Base-by-base conservation (phyloP, 441 rosid species). In the Populus hybrid region DNA sequence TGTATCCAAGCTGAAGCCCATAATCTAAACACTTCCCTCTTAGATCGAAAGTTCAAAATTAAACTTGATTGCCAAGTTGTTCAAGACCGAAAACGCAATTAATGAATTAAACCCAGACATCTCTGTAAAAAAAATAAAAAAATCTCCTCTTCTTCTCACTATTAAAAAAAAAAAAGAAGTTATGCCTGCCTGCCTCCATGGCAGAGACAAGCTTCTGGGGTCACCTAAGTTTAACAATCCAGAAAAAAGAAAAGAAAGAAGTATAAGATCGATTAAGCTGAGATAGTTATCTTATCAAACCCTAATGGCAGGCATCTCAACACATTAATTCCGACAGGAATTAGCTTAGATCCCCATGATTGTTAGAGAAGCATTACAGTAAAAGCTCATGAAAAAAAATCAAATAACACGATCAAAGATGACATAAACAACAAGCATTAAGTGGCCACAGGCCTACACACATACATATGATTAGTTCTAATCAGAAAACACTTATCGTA, bases 361-460 rank as follows among this genome's bases (percentile, higher is more conserved):
- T 45, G 56, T 3, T 45, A 3, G 6, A 14, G 11, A 45, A 45
- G 6, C 56, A 45, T 14, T 14, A 45, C 56, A 36, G 16, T 3
- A 69, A 38, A 38, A 40, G 53, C 26, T 45, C 31, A 3, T 40
- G n/a, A n/a, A 45, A 71, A 3, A 45, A 71, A 26, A 45, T 7
- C 24, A 69, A 10, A 36, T 10, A 45, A 11, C 23, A 21, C 2
- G 42, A 24, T n/a, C 12, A 3, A n/a, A 10, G 16, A 23, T 1
- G 45, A 69, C 12, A 21, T 38, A n/a, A 29, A 6, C 33, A 16
- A 7, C 65, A 76, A 64, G 23, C 56, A 24, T 35, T 45, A 45
- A 45, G 5, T 66, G 67, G 78, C 78, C 74, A 65, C 31, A n/a
- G 73, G 73, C 77, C 74, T 23, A 53, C 42, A 36, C 7, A 38